phyloP scores from a whole-genome alignment of 1,139 yeast species.

The Yamadazyma friedrichii region DNA sequence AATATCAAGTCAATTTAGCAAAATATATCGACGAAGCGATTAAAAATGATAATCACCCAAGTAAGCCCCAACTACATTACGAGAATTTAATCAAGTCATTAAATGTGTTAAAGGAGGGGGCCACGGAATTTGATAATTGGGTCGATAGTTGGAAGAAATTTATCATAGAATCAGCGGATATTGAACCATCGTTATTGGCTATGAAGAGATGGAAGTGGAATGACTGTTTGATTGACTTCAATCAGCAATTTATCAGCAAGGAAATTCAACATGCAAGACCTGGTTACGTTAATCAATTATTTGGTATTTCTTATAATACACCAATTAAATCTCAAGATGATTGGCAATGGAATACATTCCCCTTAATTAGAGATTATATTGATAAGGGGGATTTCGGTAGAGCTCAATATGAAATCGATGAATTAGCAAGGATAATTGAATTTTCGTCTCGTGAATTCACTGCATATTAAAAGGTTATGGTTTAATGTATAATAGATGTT shows the following conservation, averaged over 20 bases:
- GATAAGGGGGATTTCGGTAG: conserved; percentile 45
- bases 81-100: conserved; percentile 26
- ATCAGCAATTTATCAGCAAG: conserved; percentile 45
- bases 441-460: conserved; percentile 18
- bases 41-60: conserved; percentile 8
- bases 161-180: conserved; percentile 31
- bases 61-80: conserved; percentile 29
- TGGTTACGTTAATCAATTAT: conserved; percentile 67
- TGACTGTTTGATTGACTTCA: conserved; percentile 57
- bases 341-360: conserved; percentile 68
- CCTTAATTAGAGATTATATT: conserved; percentile 69
- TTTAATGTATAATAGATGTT: not conserved
- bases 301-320: conserved; percentile 67
- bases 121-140: conserved; percentile 41
- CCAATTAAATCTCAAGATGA: conserved; percentile 34
- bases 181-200: conserved; percentile 71
- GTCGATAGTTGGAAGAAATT: conserved; percentile 52
- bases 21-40: conserved; percentile 15
- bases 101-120: conserved; percentile 21
- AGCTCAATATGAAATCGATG: conserved; percentile 58
- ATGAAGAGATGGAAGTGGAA: conserved; percentile 82
- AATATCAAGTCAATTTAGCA: conserved; percentile 48
- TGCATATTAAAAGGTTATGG: conserved; percentile 2
- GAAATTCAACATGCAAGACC: conserved; percentile 53
- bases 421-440: conserved; percentile 38